Base-by-base conservation (phyloP, 345 rosid species). In the Gossypium mustelinum region DNA sequence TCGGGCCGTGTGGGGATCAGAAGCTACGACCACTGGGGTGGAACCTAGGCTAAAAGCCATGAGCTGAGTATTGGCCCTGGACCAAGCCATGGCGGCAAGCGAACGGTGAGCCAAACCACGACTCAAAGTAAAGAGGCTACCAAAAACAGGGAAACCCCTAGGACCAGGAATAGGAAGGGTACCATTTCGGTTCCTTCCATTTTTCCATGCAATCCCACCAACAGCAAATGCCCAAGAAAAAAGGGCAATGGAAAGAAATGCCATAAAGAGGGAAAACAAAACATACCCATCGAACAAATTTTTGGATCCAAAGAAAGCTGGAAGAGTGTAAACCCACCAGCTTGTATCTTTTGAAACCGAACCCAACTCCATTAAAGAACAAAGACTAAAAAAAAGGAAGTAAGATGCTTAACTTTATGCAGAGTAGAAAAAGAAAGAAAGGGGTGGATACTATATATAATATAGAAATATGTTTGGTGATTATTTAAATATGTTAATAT, bases 11-110 rank as follows among this genome's bases (percentile, higher is more conserved):
- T 63, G 73, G 3, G 94, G 93, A 27, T 94, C 88, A 18, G 97
- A 92, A 45, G 98, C 73, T 1, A 89, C 89, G 50, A 94, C 89
- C 5, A 85, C 86, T 0, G 94, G 62, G 11, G 97, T 86, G 0
- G 84, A 81, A 41, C 94, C 98, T 8, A 94, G 91, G 79, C 97
- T 94, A 62, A 94, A 80, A 43, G 98, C 98, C 97, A 90, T 90
- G 79, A 94, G 91, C 59, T 88, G 82, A 5, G 80, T 75, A 57
- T 72, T 82, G 25, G 73, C 67, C 4, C 83, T 67, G 69, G 59
- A 56, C 85, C 86, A 77, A 68, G 97, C 92, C 84, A 86, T 77
- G 78, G 94, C 78, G 8, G 97, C 94, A 8, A 92, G 73, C 12
- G 85, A 66, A 24, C 91, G 88, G 79, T 92, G 97, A 39, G 98